These are phyloP conservation scores for Cenchrus purpureus DNA, from an alignment of 176 grass and related monocot species.

Conservation along the genomic window DNA sequence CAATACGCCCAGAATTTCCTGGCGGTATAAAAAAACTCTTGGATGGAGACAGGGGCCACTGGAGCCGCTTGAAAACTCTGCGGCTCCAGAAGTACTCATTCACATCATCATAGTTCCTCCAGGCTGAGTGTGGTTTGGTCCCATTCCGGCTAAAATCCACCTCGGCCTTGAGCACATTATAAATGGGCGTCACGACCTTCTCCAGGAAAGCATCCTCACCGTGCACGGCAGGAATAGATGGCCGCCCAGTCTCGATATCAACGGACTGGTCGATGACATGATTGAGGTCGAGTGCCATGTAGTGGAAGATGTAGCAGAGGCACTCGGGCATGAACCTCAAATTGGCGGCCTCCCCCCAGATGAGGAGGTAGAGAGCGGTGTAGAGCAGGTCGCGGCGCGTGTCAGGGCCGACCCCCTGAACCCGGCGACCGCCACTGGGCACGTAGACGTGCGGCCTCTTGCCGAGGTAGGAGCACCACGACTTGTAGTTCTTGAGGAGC, in stretches of 20 bases:
- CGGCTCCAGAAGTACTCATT: slow-evolving; percentile 98
- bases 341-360: slow-evolving; percentile 97
- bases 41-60: slow-evolving; percentile 65
- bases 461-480: slow-evolving; percentile 86
- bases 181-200: slow-evolving; percentile 78
- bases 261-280: slow-evolving; percentile 65
- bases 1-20: slow-evolving; percentile 50
- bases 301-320: slow-evolving; percentile 94
- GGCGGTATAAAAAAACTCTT: slow-evolving; percentile 60
- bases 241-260: slow-evolving; percentile 43
- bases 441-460: slow-evolving; percentile 56
- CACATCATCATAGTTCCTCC: slow-evolving; percentile 96
- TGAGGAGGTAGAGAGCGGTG: slow-evolving; percentile 79
- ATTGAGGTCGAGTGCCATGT: slow-evolving; percentile 83
- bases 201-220: slow-evolving; percentile 80
- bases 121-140: slow-evolving; percentile 78
- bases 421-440: slow-evolving; percentile 11
- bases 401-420: slow-evolving; percentile 24
- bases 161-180: slow-evolving; percentile 61
- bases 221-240: slow-evolving; percentile 49
- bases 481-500: slow-evolving; percentile 77
- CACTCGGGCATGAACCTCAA: slow-evolving; percentile 90
- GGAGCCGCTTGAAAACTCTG: slow-evolving; percentile 61
- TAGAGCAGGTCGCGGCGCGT: slow-evolving; percentile 78
- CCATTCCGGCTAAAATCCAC: slow-evolving; percentile 66